A percentile compares a stretch with the other conserved stretches of the same genome.
phyloP scores from a whole-genome alignment of 768 basidiomycete species.

The Chalciporus chontae region DNA sequence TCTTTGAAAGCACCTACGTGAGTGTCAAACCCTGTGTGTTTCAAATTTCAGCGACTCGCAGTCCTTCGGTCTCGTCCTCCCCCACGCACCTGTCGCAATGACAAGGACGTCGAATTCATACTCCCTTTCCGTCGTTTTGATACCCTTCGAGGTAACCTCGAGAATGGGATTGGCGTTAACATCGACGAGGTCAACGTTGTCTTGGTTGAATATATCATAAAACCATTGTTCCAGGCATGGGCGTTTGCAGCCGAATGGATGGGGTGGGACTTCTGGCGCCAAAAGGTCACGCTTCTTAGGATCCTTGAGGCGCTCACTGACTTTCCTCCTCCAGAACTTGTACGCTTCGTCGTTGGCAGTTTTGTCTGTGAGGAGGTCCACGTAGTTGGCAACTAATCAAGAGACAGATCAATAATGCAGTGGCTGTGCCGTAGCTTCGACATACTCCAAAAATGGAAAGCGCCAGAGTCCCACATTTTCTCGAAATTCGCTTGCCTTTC shows the following conservation, averaged over 20 bases:
- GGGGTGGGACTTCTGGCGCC: slow-evolving; percentile 11
- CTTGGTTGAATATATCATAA: slow-evolving; percentile 14
- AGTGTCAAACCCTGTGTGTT: slow-evolving; percentile 10
- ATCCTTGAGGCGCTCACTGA: slow-evolving; percentile 12
- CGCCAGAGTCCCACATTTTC: slow-evolving; percentile 6
- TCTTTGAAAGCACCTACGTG: slow-evolving; percentile 3
- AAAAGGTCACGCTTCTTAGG: slow-evolving; percentile 10
- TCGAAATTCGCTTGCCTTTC: slow-evolving; percentile 11
- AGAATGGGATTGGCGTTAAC: slow-evolving; percentile 4
- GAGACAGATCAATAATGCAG: background rate
- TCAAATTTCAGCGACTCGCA: background rate
- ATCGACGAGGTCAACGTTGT: slow-evolving; percentile 16
- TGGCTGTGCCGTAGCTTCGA: background rate
- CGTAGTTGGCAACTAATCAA: slow-evolving; percentile 7
- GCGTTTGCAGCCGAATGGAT: slow-evolving; percentile 9
- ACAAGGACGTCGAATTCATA: slow-evolving; percentile 13
- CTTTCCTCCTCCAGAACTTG: slow-evolving; percentile 14
- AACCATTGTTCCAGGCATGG: slow-evolving; percentile 8
- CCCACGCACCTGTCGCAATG: slow-evolving; percentile 13
- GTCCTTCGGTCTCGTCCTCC: background rate
- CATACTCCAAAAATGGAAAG: slow-evolving; percentile 6
- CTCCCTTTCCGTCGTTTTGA: slow-evolving; percentile 6
- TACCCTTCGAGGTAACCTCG: slow-evolving; percentile 7
- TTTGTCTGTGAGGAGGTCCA: background rate
- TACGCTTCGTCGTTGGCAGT: slow-evolving; percentile 3